Conservation (phyloP, 2,329 filamentous ascomycete genomes). For the Pseudogymnoascus sp. region DNA sequence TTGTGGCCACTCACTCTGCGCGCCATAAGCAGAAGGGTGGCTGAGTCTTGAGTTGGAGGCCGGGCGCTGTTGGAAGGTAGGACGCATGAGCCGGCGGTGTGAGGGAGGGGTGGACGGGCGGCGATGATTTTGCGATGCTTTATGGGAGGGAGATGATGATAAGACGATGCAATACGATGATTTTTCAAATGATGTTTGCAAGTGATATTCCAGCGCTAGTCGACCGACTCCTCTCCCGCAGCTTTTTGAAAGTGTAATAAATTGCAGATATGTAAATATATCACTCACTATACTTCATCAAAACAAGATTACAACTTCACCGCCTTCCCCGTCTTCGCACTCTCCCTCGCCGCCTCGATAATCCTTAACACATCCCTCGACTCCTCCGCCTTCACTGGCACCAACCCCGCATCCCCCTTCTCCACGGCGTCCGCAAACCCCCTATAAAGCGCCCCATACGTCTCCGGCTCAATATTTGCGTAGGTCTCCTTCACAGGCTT, state of each 20-base stretch:
- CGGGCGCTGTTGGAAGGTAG: background rate
- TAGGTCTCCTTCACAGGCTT: slow-evolving; percentile 41
- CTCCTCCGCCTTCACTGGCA: slow-evolving; percentile 46
- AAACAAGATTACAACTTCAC: slow-evolving; percentile 8
- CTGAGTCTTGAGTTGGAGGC: background rate
- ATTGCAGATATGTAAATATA: background rate
- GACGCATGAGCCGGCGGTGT: background rate
- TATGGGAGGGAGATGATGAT: background rate
- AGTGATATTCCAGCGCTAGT: background rate
- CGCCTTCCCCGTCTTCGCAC: slow-evolving; percentile 39
- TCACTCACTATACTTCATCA: background rate
- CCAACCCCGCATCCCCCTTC: slow-evolving; percentile 37
- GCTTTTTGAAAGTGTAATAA: background rate
- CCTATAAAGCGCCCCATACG: slow-evolving; percentile 61
- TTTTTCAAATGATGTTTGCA: background rate
- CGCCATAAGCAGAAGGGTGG: background rate
- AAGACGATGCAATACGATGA: background rate
- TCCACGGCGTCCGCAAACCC: slow-evolving; percentile 42
- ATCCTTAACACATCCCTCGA: slow-evolving; percentile 45
- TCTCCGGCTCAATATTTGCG: slow-evolving; percentile 54
- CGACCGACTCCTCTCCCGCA: too few relatives aligned
- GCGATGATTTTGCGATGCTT: background rate
- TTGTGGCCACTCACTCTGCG: background rate
- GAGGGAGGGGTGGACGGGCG: background rate
- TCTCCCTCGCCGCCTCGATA: slow-evolving; percentile 47